phyloP scores from a whole-genome alignment of 345 rosid species.

The Bruguiera parviflora region DNA sequence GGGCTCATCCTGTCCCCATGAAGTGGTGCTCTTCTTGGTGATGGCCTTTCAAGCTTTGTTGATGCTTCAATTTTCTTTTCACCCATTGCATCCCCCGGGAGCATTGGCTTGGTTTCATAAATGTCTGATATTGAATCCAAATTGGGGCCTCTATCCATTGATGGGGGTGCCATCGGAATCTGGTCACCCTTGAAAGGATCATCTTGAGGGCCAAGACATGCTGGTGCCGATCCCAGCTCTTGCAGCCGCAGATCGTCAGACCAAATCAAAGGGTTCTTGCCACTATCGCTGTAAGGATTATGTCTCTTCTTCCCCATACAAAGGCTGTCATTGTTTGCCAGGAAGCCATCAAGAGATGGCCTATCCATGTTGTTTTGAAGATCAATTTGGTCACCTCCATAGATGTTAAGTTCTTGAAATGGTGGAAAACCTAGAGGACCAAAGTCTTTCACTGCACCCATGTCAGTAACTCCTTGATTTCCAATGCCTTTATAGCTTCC shows the following conservation, averaged over 20 bases:
- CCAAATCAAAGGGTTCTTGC: conserved; percentile 79
- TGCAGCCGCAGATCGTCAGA: conserved; percentile 69
- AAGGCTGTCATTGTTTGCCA: conserved; percentile 39
- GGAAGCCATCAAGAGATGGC: conserved; percentile 45
- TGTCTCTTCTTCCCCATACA: conserved; percentile 73
- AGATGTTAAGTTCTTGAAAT: conserved; percentile 92
- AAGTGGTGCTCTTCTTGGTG: conserved; percentile 60
- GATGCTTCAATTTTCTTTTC: conserved; percentile 45
- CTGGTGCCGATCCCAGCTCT: conserved; percentile 35
- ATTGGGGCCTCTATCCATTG: conserved; percentile 42
- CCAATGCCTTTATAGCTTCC: conserved; percentile 49
- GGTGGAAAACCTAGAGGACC: conserved; percentile 66
- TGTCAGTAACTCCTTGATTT: conserved; percentile 44
- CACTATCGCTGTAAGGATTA: conserved; percentile 48
- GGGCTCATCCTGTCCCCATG: conserved; percentile 48
- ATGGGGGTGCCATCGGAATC: conserved; percentile 51
- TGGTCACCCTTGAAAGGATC: conserved; percentile 35
- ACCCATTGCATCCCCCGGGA: conserved; percentile 47
- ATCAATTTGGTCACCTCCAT: conserved; percentile 55
- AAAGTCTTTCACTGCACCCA: conserved; percentile 39
- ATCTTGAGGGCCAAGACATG: conserved; percentile 41
- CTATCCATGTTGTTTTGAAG: conserved; percentile 65
- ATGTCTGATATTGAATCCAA: conserved; percentile 70
- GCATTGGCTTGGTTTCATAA: conserved; percentile 60
- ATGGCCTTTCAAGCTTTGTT: conserved; percentile 58